Evolutionary conservation across 2,329 filamentous ascomycete species (phyloP), one percentile per base, ranked within the genome.

Genomic region (Aspergillus tanneri): DNA sequence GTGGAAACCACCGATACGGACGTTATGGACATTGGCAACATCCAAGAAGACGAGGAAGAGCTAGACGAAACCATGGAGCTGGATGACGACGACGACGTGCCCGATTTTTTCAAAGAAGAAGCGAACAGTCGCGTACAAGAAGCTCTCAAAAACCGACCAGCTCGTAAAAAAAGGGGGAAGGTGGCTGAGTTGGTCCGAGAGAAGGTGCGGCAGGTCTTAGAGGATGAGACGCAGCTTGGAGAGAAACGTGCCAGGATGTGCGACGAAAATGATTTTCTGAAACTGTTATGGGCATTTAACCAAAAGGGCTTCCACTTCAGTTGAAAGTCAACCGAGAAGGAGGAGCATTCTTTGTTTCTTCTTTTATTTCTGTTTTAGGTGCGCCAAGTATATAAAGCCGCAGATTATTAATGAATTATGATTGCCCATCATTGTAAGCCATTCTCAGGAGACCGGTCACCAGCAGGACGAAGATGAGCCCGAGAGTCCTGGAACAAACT

Each of bases 401-500:
- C 22, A 37, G 45, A 46, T 50, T 49, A 54, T 52, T 63, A 55
- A 65, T 62, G 59, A 64, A 58, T 61, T 57, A 64, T 63, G 58
- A 63, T 61, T 59, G 60, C 53, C n/a, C 55, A 50, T 69, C 63
- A 68, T 62, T 65, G 62, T 50, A 63, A 61, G 50, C 62, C 62
- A 57, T 66, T 61, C 45, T 67, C 63, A 37, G 66, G 60, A 45
- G 63, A 61, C 47, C 56, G 59, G 45, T 65, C 67, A 35, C 65
- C 64, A 46, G 65, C 60, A 39, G 70, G 62, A 42, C 71, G 68
- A 52, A 99, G 75, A 74, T 99, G 93, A 28, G 93, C 95, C 46
- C 90, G 86, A 8, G 90, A 96, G 41, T 92, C 92, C 63, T 95
- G 90, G 73, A 96, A 99, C 36, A 99, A 76, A 65, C 89, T 96